phyloP scores from a whole-genome alignment of 306 rosid genomes.

The Begonia loranthoides region DNA sequence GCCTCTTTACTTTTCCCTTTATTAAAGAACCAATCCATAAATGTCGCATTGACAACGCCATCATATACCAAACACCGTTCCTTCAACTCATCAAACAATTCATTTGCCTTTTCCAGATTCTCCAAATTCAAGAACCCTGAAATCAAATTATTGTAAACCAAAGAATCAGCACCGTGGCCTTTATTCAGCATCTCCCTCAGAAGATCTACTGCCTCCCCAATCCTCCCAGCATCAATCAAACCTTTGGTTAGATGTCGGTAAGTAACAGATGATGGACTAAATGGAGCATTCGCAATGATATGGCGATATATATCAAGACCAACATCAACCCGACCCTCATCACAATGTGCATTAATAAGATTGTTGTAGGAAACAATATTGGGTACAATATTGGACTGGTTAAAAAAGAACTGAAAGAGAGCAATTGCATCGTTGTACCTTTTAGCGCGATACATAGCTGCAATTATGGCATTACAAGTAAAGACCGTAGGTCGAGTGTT shows the following conservation, averaged over 20 bases:
- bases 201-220: conserved; percentile 67
- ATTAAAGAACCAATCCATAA: conserved; percentile 75
- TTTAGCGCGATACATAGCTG: conserved; percentile 80
- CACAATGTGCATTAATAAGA: conserved; percentile 74
- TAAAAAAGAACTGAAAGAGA: conserved; percentile 73
- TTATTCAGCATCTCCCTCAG: conserved; percentile 82
- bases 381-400: conserved; percentile 69
- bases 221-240: conserved; percentile 40
- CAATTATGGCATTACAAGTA: conserved; percentile 93
- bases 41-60: conserved; percentile 81
- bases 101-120: conserved; percentile 69
- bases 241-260: conserved; percentile 82
- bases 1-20: conserved; percentile 64
- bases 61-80: conserved; percentile 82
- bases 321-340: conserved; percentile 68
- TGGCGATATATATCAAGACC: conserved; percentile 60
- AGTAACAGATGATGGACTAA: conserved; percentile 71
- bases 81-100: conserved; percentile 82
- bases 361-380: conserved; percentile 82
- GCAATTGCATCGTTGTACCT: conserved; percentile 64
- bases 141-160: conserved; percentile 70
- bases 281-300: conserved; percentile 54
- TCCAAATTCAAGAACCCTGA: conserved; percentile 52
- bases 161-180: conserved; percentile 83
- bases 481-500: conserved; percentile 89